Conservation (phyloP, 1,284 basidiomycete species). For the Cryptococcus sp. region DNA sequence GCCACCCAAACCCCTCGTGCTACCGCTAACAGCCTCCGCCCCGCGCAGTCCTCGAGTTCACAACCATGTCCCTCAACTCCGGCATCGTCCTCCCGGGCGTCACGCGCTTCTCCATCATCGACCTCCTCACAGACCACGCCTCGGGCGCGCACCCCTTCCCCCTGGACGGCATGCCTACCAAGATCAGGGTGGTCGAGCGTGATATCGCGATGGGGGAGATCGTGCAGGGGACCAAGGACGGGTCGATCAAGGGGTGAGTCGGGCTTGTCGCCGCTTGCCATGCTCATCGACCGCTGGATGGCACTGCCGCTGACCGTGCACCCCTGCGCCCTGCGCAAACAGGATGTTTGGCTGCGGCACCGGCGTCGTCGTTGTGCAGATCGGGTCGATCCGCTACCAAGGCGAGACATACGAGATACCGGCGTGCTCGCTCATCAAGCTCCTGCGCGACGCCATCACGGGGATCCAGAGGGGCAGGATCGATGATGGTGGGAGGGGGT, state of each 20-base stretch:
- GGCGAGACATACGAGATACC: slow-evolving; percentile 32
- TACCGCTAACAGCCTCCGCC: not conserved
- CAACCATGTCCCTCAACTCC: slow-evolving; percentile 45
- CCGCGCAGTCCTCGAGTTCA: slow-evolving; percentile 39
- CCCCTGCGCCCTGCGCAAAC: not conserved
- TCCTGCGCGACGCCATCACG: slow-evolving; percentile 41
- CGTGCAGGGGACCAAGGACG: slow-evolving; percentile 31
- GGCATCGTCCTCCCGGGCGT: slow-evolving; percentile 49
- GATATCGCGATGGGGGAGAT: slow-evolving; percentile 47
- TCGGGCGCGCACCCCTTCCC: slow-evolving; percentile 36
- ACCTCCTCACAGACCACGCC: slow-evolving; percentile 38
- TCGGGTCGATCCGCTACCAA: slow-evolving; percentile 38
- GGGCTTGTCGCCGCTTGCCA: not conserved
- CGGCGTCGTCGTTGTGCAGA: slow-evolving; percentile 42
- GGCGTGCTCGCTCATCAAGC: slow-evolving; percentile 36
- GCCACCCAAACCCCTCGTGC: not conserved
- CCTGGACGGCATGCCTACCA: slow-evolving; percentile 33
- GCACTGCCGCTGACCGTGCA: no score
- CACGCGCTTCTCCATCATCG: slow-evolving; percentile 43
- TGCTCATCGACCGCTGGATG: no score
- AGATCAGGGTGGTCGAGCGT: slow-evolving; percentile 45
- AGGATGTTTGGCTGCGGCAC: slow-evolving; percentile 46
- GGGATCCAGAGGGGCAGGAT: slow-evolving; percentile 41
- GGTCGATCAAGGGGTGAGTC: slow-evolving; percentile 41
- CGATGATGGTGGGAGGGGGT: slow-evolving; percentile 23